Base-by-base conservation (phyloP, 2,329 filamentous ascomycete genomes). In the Botryotinia narcissicola region DNA sequence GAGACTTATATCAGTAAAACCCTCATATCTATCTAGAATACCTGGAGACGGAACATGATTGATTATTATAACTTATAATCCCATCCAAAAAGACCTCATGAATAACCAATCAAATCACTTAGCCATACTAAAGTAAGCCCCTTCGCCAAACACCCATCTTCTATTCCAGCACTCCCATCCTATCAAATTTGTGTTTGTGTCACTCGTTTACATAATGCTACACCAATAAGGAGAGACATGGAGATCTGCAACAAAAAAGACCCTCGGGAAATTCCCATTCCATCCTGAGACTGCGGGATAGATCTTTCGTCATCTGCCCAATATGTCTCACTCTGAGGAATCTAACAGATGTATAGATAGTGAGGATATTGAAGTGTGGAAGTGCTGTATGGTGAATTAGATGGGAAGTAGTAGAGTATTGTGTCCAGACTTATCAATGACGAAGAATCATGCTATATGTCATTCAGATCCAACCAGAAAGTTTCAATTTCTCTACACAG, bases 81-180 rank as follows among this genome's bases (percentile, higher is more conserved):
- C 37, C 40, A 8, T 70, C 68, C 8, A 62, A n/a, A 42, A 74
- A 48, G 40, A n/a, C 25, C 9, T 40, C 9, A 40, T 40, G 10
- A 5, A 25, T 14, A 51, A n/a, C 48, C 48, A 51, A 51, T n/a
- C 25, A n/a, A n/a, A 54, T 6, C 12, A 16, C 3, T n/a, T 14
- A 14, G 12, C 25, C 48, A 16, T n/a, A n/a, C 25, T 12, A 51
- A 8, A 40, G 9, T 40, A 40, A 40, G 9, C 40, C 40, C 42
- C 42, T 0, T 54, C 51, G n/a, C 51, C 51, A 54, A 54, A 3
- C 5, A 14, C 4, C 4, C 61, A 82, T 81, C 29, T 16, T 25
- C 29, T 48, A 25, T n/a, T 51, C n/a, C 9, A 6, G 22, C 16
- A 37, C 20, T 37, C 16, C 9, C 9, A 16, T 25, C 32, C 32